Conservation (phyloP, 2,329 filamentous ascomycete species). For the Pseudopyricularia javanii region DNA sequence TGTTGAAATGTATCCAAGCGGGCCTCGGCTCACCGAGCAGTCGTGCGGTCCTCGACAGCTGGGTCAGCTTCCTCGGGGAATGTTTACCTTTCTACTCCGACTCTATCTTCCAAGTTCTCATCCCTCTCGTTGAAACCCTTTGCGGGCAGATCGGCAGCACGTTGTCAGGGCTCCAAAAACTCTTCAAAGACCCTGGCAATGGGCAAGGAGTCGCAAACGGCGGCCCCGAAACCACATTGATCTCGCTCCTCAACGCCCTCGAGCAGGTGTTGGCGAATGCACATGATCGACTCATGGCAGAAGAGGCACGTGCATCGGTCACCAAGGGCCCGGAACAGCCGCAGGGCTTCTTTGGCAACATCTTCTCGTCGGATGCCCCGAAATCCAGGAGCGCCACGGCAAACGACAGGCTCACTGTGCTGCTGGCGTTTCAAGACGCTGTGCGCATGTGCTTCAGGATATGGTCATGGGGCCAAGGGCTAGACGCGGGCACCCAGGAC, state of each 20-base stretch:
- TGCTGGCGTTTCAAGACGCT: constrained; percentile 93
- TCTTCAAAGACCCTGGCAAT: constrained; percentile 33
- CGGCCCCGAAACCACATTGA: constrained; percentile 59
- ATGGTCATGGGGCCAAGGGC: constrained; percentile 78
- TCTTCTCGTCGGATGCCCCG: constrained; percentile 68
- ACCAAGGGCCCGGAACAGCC: constrained; percentile 71
- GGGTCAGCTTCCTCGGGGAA: constrained; percentile 76
- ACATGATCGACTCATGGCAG: constrained; percentile 68
- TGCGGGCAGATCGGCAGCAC: constrained; percentile 64
- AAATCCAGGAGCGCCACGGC: constrained; percentile 76
- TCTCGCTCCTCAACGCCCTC: constrained; percentile 81
- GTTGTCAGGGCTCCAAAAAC: constrained; percentile 57
- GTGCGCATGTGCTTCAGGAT: constrained; percentile 86
- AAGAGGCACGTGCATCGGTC: constrained; percentile 57
- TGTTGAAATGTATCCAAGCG: constrained; percentile 76
- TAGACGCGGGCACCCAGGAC: constrained; percentile 47
- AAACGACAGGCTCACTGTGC: constrained; percentile 83
- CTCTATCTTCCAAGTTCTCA: constrained; percentile 77
- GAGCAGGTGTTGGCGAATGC: constrained; percentile 82
- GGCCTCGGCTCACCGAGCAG: constrained; percentile 67
- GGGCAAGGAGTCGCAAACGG: constrained; percentile 1
- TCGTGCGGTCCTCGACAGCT: constrained; percentile 73
- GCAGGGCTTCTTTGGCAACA: constrained; percentile 84
- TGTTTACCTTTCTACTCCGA: constrained; percentile 75
- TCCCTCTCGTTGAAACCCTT: constrained; percentile 83